A percentile compares a stretch with the other conserved stretches of the same genome.
phyloP scores from a whole-genome alignment of 2,329 filamentous ascomycete genomes.

The Diaporthe australafricana region DNA sequence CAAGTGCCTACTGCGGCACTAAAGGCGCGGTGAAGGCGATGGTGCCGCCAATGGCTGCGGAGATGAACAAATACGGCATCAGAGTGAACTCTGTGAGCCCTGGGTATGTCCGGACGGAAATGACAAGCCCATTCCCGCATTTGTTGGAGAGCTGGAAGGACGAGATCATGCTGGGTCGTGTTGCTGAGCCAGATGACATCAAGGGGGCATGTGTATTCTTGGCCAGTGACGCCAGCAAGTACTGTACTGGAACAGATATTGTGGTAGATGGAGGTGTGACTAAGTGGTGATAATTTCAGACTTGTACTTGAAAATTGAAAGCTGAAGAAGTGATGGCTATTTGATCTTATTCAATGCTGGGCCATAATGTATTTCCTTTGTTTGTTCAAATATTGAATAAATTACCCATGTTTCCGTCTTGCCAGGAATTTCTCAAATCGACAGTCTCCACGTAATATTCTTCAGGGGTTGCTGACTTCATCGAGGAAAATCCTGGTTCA shows the following conservation, averaged over 20 bases:
- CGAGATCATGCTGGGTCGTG: conserved; percentile 59
- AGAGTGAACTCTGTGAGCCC: conserved; percentile 55
- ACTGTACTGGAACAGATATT: conserved; percentile 57
- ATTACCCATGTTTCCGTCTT: too few species aligned
- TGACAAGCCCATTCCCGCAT: conserved; percentile 55
- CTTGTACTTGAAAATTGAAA: too few species aligned
- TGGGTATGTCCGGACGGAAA: conserved; percentile 52
- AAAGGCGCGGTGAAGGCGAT: conserved; percentile 61
- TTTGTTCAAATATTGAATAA: too few species aligned
- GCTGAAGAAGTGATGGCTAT: too few species aligned
- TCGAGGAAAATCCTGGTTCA: too few species aligned
- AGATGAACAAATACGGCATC: conserved; percentile 53
- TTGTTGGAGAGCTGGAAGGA: conserved; percentile 61
- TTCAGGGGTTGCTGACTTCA: too few species aligned
- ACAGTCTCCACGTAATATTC: too few species aligned
- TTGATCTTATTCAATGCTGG: too few species aligned
- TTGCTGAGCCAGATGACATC: conserved; percentile 62
- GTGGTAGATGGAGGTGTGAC: conserved; percentile 58
- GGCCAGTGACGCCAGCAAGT: conserved; percentile 58
- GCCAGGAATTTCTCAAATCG: too few species aligned
- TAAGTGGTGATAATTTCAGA: conserved; percentile 47
- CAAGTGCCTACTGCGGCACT: conserved; percentile 58
- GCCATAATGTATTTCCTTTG: too few species aligned
- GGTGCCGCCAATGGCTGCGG: conserved; percentile 59
- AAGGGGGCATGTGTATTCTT: conserved; percentile 60